These are phyloP conservation scores for Talaromyces adpressus DNA, from an alignment of 495 filamentous ascomycete species.

Conservation along the genomic window DNA sequence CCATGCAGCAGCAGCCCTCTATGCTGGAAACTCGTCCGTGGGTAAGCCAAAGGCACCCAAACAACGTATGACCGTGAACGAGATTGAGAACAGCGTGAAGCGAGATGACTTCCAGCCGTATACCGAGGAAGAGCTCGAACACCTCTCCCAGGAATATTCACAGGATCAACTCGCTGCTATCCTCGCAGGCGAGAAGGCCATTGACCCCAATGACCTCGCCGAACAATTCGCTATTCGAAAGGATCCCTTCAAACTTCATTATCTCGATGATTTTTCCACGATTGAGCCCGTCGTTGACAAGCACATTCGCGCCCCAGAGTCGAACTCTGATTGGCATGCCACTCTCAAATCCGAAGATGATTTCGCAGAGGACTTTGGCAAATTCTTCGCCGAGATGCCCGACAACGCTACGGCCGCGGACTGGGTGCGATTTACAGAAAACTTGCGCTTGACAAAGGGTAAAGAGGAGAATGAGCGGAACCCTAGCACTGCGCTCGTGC, in stretches of 20 bases:
- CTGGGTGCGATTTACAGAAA: constrained; percentile 40
- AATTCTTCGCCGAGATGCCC: constrained; percentile 48
- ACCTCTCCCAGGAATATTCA: constrained; percentile 62
- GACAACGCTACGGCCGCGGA: constrained; percentile 33
- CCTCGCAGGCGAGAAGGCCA: constrained; percentile 74
- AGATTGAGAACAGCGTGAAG: constrained; percentile 17
- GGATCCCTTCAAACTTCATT: constrained; percentile 66
- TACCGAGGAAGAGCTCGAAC: constrained; percentile 57
- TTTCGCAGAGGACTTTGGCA: constrained; percentile 47
- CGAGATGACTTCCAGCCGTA: constrained; percentile 54
- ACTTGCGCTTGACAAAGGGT: constrained; percentile 39
- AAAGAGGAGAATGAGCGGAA: constrained; percentile 45
- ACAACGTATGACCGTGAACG: constrained; percentile 14
- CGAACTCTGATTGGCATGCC: constrained; percentile 52
- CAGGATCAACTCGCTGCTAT: constrained; percentile 77
- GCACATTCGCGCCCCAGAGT: constrained; percentile 44
- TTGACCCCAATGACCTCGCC: constrained; percentile 70
- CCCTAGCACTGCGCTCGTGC: constrained; percentile 36
- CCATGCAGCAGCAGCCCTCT: constrained; percentile 36
- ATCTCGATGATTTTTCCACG: constrained; percentile 79
- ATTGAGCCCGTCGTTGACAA: constrained; percentile 72
- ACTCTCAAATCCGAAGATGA: constrained; percentile 55
- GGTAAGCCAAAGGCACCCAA: background rate
- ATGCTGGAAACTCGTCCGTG: constrained; percentile 17
- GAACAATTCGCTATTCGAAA: constrained; percentile 58